These are phyloP conservation scores for Cercophora scortea DNA, from an alignment of 495 filamentous ascomycete species.

Conservation along the genomic window DNA sequence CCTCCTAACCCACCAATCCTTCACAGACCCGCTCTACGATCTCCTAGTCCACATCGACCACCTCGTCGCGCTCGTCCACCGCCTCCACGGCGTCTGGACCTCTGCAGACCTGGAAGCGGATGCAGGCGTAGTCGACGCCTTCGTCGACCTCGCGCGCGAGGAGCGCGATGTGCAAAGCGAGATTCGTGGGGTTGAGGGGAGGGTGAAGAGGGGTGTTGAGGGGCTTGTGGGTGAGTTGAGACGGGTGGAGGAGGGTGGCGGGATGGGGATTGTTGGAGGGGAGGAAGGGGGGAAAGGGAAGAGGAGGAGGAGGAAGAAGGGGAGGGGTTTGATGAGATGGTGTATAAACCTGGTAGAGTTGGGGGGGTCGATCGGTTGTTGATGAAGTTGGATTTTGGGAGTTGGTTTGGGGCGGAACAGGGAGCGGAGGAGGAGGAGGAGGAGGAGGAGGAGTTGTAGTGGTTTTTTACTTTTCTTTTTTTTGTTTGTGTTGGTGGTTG, in stretches of 20 bases:
- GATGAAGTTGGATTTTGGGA: constrained; percentile 75
- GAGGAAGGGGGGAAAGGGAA: constrained; percentile 6
- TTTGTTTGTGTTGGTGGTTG: neutral
- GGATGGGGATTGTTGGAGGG: neutral
- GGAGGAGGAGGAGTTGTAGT: neutral
- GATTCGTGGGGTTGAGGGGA: constrained; percentile 42
- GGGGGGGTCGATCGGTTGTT: constrained; percentile 70
- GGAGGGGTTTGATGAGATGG: constrained; percentile 5
- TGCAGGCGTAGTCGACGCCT: constrained; percentile 66
- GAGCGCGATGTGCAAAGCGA: constrained; percentile 55
- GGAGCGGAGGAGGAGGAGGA: neutral
- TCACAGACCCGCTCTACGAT: constrained; percentile 61
- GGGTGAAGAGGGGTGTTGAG: constrained; percentile 54
- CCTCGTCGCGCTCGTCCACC: constrained; percentile 64
- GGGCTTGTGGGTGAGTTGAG: constrained; percentile 49
- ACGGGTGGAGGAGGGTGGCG: constrained; percentile 16
- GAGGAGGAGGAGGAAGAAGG: constrained; percentile 17
- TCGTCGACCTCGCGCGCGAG: constrained; percentile 61
- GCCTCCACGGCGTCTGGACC: constrained; percentile 63
- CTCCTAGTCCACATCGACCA: constrained; percentile 68
- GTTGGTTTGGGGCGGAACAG: constrained; percentile 27
- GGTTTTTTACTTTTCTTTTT: neutral
- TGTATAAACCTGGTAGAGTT: constrained; percentile 54
- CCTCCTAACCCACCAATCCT: constrained; percentile 60
- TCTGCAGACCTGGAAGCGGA: constrained; percentile 71